These are phyloP conservation scores for Miscanthus sacchariflorus DNA, from an alignment of 202 grass and related monocot species.

Conservation along the genomic window DNA sequence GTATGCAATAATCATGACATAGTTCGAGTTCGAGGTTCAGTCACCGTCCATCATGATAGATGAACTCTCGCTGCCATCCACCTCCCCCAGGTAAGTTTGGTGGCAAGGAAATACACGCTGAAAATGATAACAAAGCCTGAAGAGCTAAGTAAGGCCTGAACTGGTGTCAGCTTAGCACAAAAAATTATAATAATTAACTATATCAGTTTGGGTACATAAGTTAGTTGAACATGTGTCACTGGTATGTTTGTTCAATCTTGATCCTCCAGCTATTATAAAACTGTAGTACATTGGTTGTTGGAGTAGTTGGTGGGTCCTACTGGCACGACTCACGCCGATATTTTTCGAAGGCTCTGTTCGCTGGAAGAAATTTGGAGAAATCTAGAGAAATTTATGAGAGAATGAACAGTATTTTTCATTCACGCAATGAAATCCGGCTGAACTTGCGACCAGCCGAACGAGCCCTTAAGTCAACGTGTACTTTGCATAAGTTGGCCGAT, in stretches of 20 bases:
- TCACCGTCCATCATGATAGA: not conserved
- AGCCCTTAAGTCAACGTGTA: not conserved
- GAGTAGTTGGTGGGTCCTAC: not conserved
- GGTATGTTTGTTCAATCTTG: not conserved
- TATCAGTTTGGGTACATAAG: not conserved
- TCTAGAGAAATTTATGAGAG: too few relatives aligned
- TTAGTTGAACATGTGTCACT: not conserved
- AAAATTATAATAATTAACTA: not conserved
- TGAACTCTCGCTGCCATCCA: constrained; percentile 3
- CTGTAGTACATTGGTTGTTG: not conserved
- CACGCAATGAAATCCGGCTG: too few relatives aligned
- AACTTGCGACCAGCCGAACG: too few relatives aligned
- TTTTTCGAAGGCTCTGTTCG: not conserved
- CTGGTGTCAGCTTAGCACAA: not conserved
- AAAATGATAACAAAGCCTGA: not conserved
- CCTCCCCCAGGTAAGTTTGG: not conserved
- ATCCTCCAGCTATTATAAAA: not conserved
- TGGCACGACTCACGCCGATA: not conserved
- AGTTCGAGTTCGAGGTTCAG: not conserved
- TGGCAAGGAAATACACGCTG: not conserved
- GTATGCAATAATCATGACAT: not conserved
- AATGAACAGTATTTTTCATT: too few relatives aligned
- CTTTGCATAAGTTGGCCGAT: not conserved
- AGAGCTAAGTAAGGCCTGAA: not conserved
- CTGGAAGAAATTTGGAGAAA: too few relatives aligned